Base-by-base conservation (phyloP, 176 grass and related monocot genomes). In the Triticum monococcum region DNA sequence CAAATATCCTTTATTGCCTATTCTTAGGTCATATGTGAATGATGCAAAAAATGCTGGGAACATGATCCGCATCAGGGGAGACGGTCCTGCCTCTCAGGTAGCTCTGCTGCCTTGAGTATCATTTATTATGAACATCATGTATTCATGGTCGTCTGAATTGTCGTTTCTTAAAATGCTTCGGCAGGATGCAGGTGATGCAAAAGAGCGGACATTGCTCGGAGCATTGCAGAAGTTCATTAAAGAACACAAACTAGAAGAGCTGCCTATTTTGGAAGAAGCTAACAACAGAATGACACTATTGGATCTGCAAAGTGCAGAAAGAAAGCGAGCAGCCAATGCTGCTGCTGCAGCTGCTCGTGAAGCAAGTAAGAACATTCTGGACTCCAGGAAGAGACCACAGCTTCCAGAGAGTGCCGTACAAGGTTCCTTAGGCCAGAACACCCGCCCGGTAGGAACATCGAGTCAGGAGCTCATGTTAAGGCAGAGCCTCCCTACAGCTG, bases 11-110 rank as follows among this genome's bases (percentile, higher is more conserved):
- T 72, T 89, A 35, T 85, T 88, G 43, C 85, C 90, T 80, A 9
- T 95, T 61, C 13, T 95, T 68, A 88, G 86, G 40, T 81, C 78
- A 9, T 92, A 95, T 67, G 77, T 95, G 64, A 83, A 79, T 72
- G 85, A 79, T 87, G 64, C 84, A 32, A 81, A 83, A 79, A 83
- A 81, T 81, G 89, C 89, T 89, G 89, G 89, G 65, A 86, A 83
- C 68, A 72, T 91, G 70, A 85, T 89, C 46, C 73, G 81, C 32
- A 86, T 85, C 67, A 83, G 88, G 62, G 87, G 87, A 57, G 88
- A 80, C 32, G 70, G 75, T 89, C 78, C 82, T 54, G n/a, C 79
- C 26, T 87, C 78, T 85, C 85, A 94, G 87, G 93, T 90, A 41
- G 62, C 3, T 80, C 17, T 45, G 12, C 76, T 87, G 43, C 26